Evolutionary conservation across 768 basidiomycete species (phyloP).

Genomic region (Leccinum arenicola): DNA sequence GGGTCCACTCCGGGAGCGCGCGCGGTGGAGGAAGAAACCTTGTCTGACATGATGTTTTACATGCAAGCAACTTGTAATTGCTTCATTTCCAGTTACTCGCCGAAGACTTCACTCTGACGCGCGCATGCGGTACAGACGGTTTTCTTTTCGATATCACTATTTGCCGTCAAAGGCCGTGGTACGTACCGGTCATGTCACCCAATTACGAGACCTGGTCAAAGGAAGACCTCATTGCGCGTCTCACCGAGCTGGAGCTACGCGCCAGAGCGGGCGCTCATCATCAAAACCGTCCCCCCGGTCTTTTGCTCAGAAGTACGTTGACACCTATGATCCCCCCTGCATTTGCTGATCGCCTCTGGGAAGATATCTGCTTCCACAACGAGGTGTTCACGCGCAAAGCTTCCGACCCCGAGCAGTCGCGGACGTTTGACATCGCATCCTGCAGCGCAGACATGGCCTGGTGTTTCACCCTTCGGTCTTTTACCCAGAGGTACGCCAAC

Average conservation of each 20-base stretch:
- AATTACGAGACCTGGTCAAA: conserved; percentile 58
- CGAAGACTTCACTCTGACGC: neutral
- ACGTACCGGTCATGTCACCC: conserved; percentile 35
- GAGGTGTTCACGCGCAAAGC: no score
- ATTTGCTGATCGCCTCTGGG: no score
- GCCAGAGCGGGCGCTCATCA: conserved; percentile 6
- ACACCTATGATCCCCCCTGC: no score
- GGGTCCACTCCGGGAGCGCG: neutral
- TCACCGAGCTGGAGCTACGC: conserved; percentile 52
- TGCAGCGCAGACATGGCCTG: no score
- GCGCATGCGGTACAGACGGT: conserved; percentile 32
- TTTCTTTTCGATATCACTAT: conserved; percentile 33
- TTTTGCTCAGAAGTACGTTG: no score
- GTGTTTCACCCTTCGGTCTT: no score
- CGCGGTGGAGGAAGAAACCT: neutral
- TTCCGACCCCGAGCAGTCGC: no score
- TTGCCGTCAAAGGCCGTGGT: conserved; percentile 23
- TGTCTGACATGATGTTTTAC: neutral
- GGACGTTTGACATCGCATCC: no score
- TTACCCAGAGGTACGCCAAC: no score
- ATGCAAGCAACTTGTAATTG: neutral
- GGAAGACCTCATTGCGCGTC: conserved; percentile 66
- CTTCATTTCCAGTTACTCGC: neutral
- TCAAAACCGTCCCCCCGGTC: conserved; percentile 5
- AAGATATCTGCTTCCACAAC: no score